These are phyloP conservation scores for Aspergillus taichungensis DNA, from an alignment of 495 filamentous ascomycete genomes.

Conservation along the genomic window DNA sequence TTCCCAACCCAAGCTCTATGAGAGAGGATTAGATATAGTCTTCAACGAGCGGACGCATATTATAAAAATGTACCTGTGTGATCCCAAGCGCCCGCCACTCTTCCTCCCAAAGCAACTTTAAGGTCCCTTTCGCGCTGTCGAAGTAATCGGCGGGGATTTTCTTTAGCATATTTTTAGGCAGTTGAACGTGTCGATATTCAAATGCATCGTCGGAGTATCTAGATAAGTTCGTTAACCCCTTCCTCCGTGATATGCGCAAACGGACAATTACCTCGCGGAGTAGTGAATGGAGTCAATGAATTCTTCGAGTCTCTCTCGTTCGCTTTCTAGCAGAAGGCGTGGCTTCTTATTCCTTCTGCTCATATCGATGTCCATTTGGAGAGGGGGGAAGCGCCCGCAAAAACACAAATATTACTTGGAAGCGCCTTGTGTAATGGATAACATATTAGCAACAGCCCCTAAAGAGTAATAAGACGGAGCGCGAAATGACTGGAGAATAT, in stretches of 20 bases:
- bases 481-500: too few relatives aligned
- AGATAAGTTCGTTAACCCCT: neutral
- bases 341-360: constrained; percentile 76
- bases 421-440: too few relatives aligned
- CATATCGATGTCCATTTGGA: constrained; percentile 62
- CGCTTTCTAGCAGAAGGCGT: constrained; percentile 67
- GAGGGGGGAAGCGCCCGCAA: neutral
- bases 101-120: constrained; percentile 96
- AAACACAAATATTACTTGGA: too few relatives aligned
- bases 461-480: too few relatives aligned
- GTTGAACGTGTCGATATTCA: constrained; percentile 93
- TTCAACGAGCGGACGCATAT: constrained; percentile 13
- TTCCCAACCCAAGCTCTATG: constrained; percentile 92
- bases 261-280: constrained; percentile 64
- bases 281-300: constrained; percentile 92
- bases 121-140: constrained; percentile 76
- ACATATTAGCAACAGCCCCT: too few relatives aligned
- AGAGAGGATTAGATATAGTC: constrained; percentile 3
- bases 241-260: neutral
- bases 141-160: constrained; percentile 94
- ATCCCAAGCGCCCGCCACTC: constrained; percentile 96
- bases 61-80: constrained; percentile 60
- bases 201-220: constrained; percentile 84
- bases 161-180: constrained; percentile 97
- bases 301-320: constrained; percentile 77